Evolutionary conservation across 1,284 basidiomycete genomes (phyloP).

Genomic region (Peniophora sp.): DNA sequence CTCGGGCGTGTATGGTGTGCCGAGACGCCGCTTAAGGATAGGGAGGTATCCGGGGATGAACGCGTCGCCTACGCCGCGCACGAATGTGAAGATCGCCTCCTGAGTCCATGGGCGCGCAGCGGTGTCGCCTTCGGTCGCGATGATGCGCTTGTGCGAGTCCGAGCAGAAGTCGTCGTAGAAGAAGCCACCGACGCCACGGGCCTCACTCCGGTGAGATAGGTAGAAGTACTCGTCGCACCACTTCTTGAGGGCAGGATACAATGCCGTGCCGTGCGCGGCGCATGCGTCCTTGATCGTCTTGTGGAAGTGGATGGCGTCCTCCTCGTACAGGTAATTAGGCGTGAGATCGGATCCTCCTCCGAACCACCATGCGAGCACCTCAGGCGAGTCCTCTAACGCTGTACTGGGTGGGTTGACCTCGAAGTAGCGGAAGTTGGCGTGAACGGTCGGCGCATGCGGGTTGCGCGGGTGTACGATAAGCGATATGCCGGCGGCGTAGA

Average conservation of each 20-base stretch:
- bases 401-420: conserved; percentile 62
- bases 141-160: conserved; percentile 49
- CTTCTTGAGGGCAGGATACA: conserved; percentile 82
- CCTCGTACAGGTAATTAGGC: conserved; percentile 86
- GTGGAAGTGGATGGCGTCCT: conserved; percentile 89
- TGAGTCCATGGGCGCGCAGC: conserved; percentile 45
- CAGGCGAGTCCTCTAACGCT: conserved; percentile 27
- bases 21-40: conserved; percentile 57
- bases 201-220: conserved; percentile 88
- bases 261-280: conserved; percentile 59
- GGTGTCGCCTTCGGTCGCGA: conserved; percentile 21
- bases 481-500: conserved; percentile 89
- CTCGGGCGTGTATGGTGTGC: conserved; percentile 51
- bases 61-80: conserved; percentile 63
- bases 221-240: conserved; percentile 99
- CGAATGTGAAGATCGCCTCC: conserved; percentile 71
- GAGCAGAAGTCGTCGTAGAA: conserved; percentile 91
- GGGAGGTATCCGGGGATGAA: conserved; percentile 90
- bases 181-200: conserved; percentile 88
- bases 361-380: conserved; percentile 94
- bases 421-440: conserved; percentile 98
- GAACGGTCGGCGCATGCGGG: conserved; percentile 88
- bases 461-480: conserved; percentile 93
- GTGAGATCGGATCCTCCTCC: conserved; percentile 97
- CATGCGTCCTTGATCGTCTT: conserved; percentile 70